Conservation (phyloP, 2,329 filamentous ascomycete genomes). For the Trichoderma atrobrunneum region DNA sequence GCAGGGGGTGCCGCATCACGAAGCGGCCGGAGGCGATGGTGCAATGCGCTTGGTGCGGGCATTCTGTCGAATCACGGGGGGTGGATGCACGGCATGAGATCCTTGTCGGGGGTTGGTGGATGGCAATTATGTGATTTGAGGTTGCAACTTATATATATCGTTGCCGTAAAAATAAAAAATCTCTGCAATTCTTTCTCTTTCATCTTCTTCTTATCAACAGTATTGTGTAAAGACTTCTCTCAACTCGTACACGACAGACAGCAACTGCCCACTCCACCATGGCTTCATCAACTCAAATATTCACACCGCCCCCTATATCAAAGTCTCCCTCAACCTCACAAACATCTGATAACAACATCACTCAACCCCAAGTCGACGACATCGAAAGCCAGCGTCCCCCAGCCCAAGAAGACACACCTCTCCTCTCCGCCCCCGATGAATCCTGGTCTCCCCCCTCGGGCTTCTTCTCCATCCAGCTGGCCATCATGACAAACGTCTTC, state of each 20-base stretch:
- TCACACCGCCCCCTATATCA: background rate
- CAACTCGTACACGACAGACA: background rate
- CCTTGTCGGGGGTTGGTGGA: background rate
- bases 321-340: background rate
- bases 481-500: constrained; percentile 60
- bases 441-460: constrained; percentile 48
- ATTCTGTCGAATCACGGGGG: background rate
- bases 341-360: background rate
- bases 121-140: background rate
- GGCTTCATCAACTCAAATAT: background rate
- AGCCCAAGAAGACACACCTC: constrained; percentile 17
- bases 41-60: constrained; percentile 9
- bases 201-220: background rate
- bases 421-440: constrained; percentile 25
- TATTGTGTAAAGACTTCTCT: background rate
- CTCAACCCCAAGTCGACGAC: background rate
- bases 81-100: constrained; percentile 3
- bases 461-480: constrained; percentile 58
- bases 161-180: background rate
- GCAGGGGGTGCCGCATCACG: constrained; percentile 1
- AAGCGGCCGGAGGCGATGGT: constrained; percentile 7
- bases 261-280: background rate
- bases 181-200: background rate
- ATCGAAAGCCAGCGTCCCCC: background rate
- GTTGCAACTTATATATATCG: background rate